Evolutionary conservation across 352 stramenopile genomes (phyloP).

Genomic region (Albugo laibachii): DNA sequence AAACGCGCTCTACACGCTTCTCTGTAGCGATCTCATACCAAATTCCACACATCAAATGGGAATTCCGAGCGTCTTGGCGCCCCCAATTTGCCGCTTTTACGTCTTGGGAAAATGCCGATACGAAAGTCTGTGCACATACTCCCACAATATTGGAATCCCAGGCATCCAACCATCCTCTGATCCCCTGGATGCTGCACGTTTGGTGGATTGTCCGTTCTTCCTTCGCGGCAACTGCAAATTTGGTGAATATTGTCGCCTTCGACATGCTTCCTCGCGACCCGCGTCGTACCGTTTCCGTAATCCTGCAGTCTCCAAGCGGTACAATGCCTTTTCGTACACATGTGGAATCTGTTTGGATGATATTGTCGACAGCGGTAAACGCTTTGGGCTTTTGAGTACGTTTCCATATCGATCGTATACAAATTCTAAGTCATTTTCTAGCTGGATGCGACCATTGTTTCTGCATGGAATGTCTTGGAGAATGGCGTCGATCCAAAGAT

Average conservation of each 20-base stretch:
- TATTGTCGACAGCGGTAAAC: slow-evolving; percentile 48
- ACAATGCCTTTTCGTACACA: slow-evolving; percentile 22
- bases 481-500: slow-evolving; percentile 52
- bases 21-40: no score
- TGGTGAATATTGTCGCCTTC: slow-evolving; percentile 35
- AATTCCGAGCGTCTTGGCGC: neutral
- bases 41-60: no score
- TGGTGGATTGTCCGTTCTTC: slow-evolving; percentile 61
- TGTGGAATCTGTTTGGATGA: slow-evolving; percentile 75
- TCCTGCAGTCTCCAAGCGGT: neutral
- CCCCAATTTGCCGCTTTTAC: slow-evolving; percentile 45
- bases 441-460: slow-evolving; percentile 55
- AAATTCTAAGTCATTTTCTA: slow-evolving; percentile 1
- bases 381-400: slow-evolving; percentile 60
- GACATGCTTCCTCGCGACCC: slow-evolving; percentile 13
- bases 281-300: neutral
- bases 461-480: slow-evolving; percentile 48
- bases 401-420: neutral
- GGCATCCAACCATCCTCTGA: slow-evolving; percentile 11
- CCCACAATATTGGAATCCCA: slow-evolving; percentile 19
- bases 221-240: slow-evolving; percentile 59
- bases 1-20: no score
- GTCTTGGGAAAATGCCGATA: slow-evolving; percentile 57
- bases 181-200: slow-evolving; percentile 19
- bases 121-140: slow-evolving; percentile 55